These are phyloP conservation scores for Blastobotrys buckinghamii DNA, from an alignment of 1,139 yeast species.

Conservation along the genomic window DNA sequence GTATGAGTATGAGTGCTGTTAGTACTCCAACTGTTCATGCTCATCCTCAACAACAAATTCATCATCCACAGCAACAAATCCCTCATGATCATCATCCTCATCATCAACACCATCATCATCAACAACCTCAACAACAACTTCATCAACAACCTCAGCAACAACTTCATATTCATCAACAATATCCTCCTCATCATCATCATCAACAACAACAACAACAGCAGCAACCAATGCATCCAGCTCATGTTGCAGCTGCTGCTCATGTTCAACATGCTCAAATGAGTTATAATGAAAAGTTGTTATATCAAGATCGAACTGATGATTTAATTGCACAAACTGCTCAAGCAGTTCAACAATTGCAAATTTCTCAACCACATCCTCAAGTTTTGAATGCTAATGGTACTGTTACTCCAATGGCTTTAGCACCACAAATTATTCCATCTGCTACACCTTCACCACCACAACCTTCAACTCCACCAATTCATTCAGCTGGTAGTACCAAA, in stretches of 20 bases:
- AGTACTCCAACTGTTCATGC: background rate
- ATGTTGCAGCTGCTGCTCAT: background rate
- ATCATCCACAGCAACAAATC: background rate
- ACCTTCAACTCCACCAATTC: background rate
- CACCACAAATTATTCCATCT: background rate
- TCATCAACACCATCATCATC: no score
- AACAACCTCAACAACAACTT: background rate
- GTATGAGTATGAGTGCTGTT: slow-evolving; percentile 7
- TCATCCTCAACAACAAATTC: background rate
- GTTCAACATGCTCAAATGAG: background rate
- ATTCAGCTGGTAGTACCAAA: background rate
- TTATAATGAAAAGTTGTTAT: slow-evolving; percentile 4
- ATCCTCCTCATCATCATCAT: background rate
- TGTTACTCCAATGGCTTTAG: background rate
- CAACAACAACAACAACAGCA: no score
- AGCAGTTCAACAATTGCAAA: slow-evolving; percentile 10
- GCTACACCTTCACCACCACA: background rate
- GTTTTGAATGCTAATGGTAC: background rate
- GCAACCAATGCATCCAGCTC: background rate
- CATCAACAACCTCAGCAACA: background rate
- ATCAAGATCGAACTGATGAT: slow-evolving; percentile 5
- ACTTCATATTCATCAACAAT: no score
- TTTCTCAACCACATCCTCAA: slow-evolving; percentile 5
- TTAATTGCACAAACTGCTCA: slow-evolving; percentile 7
- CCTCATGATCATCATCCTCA: background rate